phyloP scores from a whole-genome alignment of 2,329 filamentous ascomycete genomes.

The Aureobasidium pullulans region DNA sequence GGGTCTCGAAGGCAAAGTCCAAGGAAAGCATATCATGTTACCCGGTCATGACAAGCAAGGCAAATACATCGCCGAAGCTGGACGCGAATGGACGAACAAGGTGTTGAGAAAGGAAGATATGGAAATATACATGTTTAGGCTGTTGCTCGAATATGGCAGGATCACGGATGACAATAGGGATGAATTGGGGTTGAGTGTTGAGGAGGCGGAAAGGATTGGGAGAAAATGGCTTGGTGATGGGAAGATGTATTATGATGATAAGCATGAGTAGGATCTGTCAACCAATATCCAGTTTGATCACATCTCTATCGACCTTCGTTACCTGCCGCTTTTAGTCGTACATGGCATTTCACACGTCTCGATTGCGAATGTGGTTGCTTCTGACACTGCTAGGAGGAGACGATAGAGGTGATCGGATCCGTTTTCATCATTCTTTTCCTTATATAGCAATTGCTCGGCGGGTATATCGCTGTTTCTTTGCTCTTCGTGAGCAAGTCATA shows the following conservation, averaged over 20 bases:
- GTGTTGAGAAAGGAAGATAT: constrained; percentile 65
- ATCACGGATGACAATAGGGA: constrained; percentile 56
- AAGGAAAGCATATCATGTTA: constrained; percentile 43
- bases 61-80: constrained; percentile 58
- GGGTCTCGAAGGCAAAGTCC: constrained; percentile 46
- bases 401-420: no score
- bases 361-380: no score
- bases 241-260: constrained; percentile 10
- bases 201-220: constrained; percentile 15
- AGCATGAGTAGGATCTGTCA: background rate
- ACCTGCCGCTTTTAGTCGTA: no score
- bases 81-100: constrained; percentile 56
- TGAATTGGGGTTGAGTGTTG: constrained; percentile 29
- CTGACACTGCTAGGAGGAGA: no score
- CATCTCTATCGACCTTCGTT: no score
- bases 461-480: background rate
- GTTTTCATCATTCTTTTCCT: no score
- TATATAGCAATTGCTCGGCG: background rate
- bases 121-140: constrained; percentile 71
- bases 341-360: no score
- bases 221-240: constrained; percentile 11
- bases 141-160: constrained; percentile 70
- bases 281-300: background rate
- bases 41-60: constrained; percentile 47
- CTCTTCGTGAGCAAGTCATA: background rate